Percentiles rank a stretch among this genome's conserved stretches.
Evolutionary conservation across 2,329 filamentous ascomycete species (phyloP).

Genomic region (Apiospora malaysiana): DNA sequence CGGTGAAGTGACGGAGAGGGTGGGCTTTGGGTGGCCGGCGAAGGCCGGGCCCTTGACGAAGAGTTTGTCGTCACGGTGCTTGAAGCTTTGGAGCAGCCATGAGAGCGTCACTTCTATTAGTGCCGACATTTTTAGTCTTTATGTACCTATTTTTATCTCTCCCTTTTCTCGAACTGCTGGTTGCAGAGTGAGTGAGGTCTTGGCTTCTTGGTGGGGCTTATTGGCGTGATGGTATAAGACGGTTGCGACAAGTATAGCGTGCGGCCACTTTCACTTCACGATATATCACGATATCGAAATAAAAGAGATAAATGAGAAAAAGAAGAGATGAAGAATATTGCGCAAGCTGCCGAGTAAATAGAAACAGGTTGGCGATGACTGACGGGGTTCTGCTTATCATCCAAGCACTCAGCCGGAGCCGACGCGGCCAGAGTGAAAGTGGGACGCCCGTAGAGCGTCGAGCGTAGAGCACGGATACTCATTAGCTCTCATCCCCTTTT

Average conservation of each 20-base stretch:
- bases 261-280: background rate
- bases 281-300: background rate
- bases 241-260: background rate
- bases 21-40: constrained; percentile 39
- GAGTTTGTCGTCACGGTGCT: constrained; percentile 44
- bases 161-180: too few species aligned
- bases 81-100: constrained; percentile 47
- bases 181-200: background rate
- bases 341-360: background rate
- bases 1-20: constrained; percentile 46
- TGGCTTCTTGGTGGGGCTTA: background rate
- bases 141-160: background rate
- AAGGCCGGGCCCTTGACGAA: constrained; percentile 47
- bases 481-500: background rate
- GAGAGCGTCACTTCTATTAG: constrained; percentile 43
- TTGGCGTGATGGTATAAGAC: background rate
- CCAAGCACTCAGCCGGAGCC: background rate
- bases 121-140: constrained; percentile 23
- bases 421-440: background rate
- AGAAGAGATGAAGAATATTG: background rate
- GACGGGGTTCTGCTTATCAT: background rate
- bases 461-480: constrained; percentile 1
- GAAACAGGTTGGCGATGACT: background rate
- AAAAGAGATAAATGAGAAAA: background rate
- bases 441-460: background rate